Evolutionary conservation across 306 rosid species (phyloP).

Genomic region (Bauhinia variegata): DNA sequence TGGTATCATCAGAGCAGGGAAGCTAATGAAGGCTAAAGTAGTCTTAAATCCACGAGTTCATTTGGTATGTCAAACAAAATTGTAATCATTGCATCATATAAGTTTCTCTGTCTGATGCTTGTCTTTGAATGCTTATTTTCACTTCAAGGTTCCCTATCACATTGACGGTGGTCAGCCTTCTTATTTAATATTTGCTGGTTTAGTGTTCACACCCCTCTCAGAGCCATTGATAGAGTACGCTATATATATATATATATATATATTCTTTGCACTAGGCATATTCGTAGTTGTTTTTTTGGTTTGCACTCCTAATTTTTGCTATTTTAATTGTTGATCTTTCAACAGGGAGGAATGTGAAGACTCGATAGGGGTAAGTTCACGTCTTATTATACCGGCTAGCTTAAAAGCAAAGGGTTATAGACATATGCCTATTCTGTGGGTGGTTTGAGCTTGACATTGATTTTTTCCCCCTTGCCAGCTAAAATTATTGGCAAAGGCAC

Average conservation of each 20-base stretch:
- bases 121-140: constrained; percentile 19
- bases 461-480: constrained; percentile 55
- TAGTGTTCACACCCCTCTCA: constrained; percentile 97
- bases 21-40: constrained; percentile 58
- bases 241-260: too few relatives aligned
- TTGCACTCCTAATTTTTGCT: constrained; percentile 18
- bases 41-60: constrained; percentile 84
- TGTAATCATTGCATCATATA: constrained; percentile 29
- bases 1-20: constrained; percentile 88
- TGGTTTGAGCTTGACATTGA: constrained; percentile 21
- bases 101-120: constrained; percentile 41
- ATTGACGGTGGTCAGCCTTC: constrained; percentile 89
- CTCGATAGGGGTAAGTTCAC: constrained; percentile 72
- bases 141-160: constrained; percentile 83
- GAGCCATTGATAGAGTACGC: constrained; percentile 95
- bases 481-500: constrained; percentile 84
- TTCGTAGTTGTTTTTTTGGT: not conserved
- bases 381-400: constrained; percentile 13
- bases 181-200: constrained; percentile 88
- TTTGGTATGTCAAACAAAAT: constrained; percentile 59
- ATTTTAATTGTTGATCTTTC: constrained; percentile 35
- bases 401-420: constrained; percentile 18
- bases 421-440: not conserved
- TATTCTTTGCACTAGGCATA: constrained; percentile 21
- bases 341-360: constrained; percentile 94